Percentiles rank a stretch among this genome's conserved stretches.
phyloP scores from a whole-genome alignment of 768 basidiomycete species.

The Leccinum subgranulosum region DNA sequence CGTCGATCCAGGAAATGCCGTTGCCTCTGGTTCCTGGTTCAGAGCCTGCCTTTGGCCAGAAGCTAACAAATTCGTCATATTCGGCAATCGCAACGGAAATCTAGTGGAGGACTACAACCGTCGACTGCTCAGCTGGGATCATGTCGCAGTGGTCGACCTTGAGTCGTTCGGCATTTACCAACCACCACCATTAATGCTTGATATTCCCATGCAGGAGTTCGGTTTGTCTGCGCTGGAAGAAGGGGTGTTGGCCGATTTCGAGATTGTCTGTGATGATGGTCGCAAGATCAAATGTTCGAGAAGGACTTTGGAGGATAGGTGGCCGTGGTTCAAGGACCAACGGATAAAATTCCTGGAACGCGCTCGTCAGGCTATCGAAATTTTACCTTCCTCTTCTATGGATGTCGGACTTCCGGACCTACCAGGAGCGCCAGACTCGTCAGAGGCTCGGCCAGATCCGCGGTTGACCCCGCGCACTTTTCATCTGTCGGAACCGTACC shows the following conservation, averaged over 20 bases:
- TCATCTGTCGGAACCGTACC: conserved; percentile 83
- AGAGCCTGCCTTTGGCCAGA: conserved; percentile 86
- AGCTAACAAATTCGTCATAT: conserved; percentile 82
- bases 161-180: conserved; percentile 97
- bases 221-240: conserved; percentile 85
- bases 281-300: conserved; percentile 79
- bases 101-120: conserved; percentile 92
- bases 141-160: conserved; percentile 85
- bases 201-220: conserved; percentile 75
- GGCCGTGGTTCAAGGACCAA: conserved; percentile 92
- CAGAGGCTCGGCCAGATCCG: conserved; percentile 65
- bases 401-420: conserved; percentile 63
- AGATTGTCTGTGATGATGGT: conserved; percentile 89
- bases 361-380: conserved; percentile 55
- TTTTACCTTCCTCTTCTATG: conserved; percentile 57
- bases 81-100: conserved; percentile 86
- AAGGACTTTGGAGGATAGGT: conserved; percentile 81
- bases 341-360: conserved; percentile 54
- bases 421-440: conserved; percentile 45
- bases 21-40: conserved; percentile 92
- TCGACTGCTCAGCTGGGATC: conserved; percentile 86
- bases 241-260: conserved; percentile 81
- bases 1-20: conserved; percentile 83
- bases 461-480: conserved; percentile 77
- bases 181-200: conserved; percentile 65